Conservation (phyloP, 2,329 filamentous ascomycete genomes). For the Aspergillus carbonarius region DNA sequence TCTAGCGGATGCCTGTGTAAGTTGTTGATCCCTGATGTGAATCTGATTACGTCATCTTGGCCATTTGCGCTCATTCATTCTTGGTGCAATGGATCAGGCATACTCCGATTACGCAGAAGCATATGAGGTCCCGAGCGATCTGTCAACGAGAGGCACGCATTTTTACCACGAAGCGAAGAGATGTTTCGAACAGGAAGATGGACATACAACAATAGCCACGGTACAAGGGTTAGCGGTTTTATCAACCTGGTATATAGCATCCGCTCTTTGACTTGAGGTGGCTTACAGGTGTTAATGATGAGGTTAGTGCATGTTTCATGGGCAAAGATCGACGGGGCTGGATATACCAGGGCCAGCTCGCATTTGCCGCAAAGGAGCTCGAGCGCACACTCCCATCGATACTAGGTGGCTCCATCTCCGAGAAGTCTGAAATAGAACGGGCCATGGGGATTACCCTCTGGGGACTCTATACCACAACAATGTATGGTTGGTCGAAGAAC, state of each 20-base stretch:
- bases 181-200: constrained; percentile 24
- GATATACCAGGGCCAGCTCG: neutral
- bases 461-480: constrained; percentile 13
- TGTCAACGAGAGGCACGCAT: constrained; percentile 20
- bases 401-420: neutral
- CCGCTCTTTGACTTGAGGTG: neutral
- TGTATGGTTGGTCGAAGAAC: neutral
- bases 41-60: no score
- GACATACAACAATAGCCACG: constrained; percentile 21
- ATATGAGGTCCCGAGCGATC: constrained; percentile 15
- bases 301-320: neutral
- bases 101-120: constrained; percentile 23
- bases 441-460: constrained; percentile 5
- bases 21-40: constrained; percentile 23
- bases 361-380: neutral
- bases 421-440: constrained; percentile 1
- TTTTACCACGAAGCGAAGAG: constrained; percentile 29
- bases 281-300: neutral
- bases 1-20: constrained; percentile 26
- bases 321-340: neutral
- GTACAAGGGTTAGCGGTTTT: constrained; percentile 26
- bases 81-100: neutral
- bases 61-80: neutral
- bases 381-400: neutral
- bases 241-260: constrained; percentile 18